These are phyloP conservation scores for Ascochyta koolunga DNA, from an alignment of 2,329 filamentous ascomycete species.

Conservation along the genomic window DNA sequence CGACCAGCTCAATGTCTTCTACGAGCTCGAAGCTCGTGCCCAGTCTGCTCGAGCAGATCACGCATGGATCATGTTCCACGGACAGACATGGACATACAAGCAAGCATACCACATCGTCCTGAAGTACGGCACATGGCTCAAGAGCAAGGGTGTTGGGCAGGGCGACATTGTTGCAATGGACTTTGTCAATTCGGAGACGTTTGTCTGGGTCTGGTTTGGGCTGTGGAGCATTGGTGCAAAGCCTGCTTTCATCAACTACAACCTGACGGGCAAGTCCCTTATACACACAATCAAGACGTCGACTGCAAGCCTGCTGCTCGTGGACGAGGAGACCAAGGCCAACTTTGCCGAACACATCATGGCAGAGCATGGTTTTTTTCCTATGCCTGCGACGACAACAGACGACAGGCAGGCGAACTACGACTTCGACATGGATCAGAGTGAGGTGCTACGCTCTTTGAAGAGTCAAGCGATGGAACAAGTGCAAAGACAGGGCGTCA, in stretches of 20 bases:
- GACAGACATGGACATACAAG: constrained; percentile 42
- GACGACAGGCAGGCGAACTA: constrained; percentile 26
- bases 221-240: constrained; percentile 48
- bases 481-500: constrained; percentile 12
- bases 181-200: constrained; percentile 45
- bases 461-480: constrained; percentile 27
- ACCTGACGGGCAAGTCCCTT: constrained; percentile 44
- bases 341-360: constrained; percentile 38
- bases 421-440: constrained; percentile 31
- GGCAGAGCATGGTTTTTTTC: constrained; percentile 38
- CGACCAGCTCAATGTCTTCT: constrained; percentile 66
- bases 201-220: constrained; percentile 48
- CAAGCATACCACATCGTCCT: constrained; percentile 44
- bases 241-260: constrained; percentile 50
- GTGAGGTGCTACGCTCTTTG: constrained; percentile 23
- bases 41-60: constrained; percentile 33
- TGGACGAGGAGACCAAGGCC: constrained; percentile 58
- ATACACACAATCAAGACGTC: constrained; percentile 64
- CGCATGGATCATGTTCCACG: constrained; percentile 43
- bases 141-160: constrained; percentile 41
- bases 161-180: constrained; percentile 49
- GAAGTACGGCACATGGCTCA: constrained; percentile 47
- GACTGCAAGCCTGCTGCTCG: constrained; percentile 61
- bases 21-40: constrained; percentile 43
- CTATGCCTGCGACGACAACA: constrained; percentile 1